Conservation (phyloP, 2,329 filamentous ascomycete species). For the Aspergillus sp. region DNA sequence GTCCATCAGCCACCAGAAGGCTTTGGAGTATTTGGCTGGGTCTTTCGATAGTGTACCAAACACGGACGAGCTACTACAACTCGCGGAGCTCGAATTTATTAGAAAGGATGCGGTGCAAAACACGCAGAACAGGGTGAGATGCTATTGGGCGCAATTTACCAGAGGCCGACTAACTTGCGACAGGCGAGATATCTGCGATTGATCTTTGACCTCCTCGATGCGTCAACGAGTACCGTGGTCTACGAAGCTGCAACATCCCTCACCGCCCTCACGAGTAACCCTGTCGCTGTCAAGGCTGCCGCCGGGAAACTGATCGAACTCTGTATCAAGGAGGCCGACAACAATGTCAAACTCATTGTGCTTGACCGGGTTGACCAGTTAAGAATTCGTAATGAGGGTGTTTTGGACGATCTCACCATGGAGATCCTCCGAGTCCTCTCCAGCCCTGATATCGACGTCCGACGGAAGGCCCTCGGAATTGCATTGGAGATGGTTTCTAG, state of each 20-base stretch:
- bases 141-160: neutral
- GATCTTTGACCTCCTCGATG: constrained; percentile 94
- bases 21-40: constrained; percentile 73
- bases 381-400: constrained; percentile 76
- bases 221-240: constrained; percentile 84
- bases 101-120: constrained; percentile 95
- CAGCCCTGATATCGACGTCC: constrained; percentile 90
- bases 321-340: constrained; percentile 94
- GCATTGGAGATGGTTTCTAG: constrained; percentile 97
- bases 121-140: constrained; percentile 74
- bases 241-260: constrained; percentile 96
- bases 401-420: constrained; percentile 91
- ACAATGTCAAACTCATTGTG: constrained; percentile 98
- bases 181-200: constrained; percentile 82
- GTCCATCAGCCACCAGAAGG: constrained; percentile 87
- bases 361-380: constrained; percentile 86
- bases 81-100: constrained; percentile 94
- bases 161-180: constrained; percentile 18
- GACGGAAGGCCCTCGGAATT: constrained; percentile 80
- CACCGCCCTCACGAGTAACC: constrained; percentile 88
- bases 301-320: constrained; percentile 94
- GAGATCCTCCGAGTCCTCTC: constrained; percentile 91
- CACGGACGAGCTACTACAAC: constrained; percentile 83
- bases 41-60: constrained; percentile 92
- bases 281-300: constrained; percentile 93